Base-by-base conservation (phyloP, 2,329 filamentous ascomycete species). In the Phialemonium atrogriseum region DNA sequence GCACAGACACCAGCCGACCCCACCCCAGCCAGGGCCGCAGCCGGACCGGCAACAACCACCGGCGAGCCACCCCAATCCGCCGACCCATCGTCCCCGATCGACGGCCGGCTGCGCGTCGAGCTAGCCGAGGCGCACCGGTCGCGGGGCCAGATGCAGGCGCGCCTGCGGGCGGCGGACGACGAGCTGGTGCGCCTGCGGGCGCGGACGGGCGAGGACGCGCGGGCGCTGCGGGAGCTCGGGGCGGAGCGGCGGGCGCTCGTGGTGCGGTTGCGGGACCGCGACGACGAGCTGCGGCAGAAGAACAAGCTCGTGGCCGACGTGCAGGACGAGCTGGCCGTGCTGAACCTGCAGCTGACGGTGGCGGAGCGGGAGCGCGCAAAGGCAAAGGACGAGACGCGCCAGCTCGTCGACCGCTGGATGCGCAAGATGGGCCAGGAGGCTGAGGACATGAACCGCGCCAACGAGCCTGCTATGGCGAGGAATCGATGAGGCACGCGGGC, bases 361-460 rank as follows among this genome's bases (percentile, higher is more conserved):
- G 79, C 81, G 4, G 87, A 93, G 54, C 74, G 88, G 52, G 76
- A 77, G 49, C 68, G 73, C 17, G 77, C 80, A 51, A 79, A 77
- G 55, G 63, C 94, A 40, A 74, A 78, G 51, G 70, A 68, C 37
- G 91, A 96, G 54, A 96, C 96, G 51, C 79, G 84, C 50, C 84
- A 94, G 44, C 67, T 98, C 34, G 78, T 95, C 32, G 81, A 87
- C 53, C 71, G 91, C 33, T 96, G 88, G 86, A 88, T 96, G 82
- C 77, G 76, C 50, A 70, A 81, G 41, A 91, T 91, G 73, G 81
- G 79, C 4, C 73, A 80, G 51, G 88, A 95, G 61, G 89, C 84
- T 9, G 84, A 91, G 34, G 79, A 75, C 40, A 88, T 94, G 80
- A 96, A 96, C 49, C 56, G 66, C 30, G 67, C 70, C 38, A 76